phyloP scores from a whole-genome alignment of 345 rosid species.

The Syzygium oleosum region DNA sequence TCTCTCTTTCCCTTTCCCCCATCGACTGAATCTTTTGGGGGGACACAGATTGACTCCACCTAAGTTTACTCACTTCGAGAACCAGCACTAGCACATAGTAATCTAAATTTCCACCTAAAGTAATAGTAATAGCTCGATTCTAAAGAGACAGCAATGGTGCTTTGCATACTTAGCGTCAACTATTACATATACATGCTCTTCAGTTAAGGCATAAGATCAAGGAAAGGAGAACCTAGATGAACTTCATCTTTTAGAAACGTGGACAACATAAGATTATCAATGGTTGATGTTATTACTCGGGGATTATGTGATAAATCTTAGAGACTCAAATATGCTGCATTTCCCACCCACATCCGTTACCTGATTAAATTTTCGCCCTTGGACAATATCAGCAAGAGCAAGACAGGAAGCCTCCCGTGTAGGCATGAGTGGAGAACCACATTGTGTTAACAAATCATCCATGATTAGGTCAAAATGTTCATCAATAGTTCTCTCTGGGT shows the following conservation, averaged over 20 bases:
- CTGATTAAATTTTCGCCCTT: constrained; percentile 77
- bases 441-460: constrained; percentile 64
- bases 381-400: constrained; percentile 89
- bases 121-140: neutral
- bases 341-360: constrained; percentile 11
- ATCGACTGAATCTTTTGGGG: neutral
- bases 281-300: neutral
- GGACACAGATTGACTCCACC: neutral
- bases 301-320: neutral
- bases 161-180: accelerated
- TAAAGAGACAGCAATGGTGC: accelerated
- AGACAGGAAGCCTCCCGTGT: constrained; percentile 93
- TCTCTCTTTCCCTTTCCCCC: neutral
- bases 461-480: constrained; percentile 68
- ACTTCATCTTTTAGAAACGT: neutral
- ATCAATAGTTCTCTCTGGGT: constrained; percentile 71
- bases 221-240: neutral
- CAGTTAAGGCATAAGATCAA: neutral
- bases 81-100: neutral
- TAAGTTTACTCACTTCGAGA: neutral
- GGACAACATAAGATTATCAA: neutral
- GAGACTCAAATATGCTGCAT: neutral
- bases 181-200: neutral
- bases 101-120: neutral
- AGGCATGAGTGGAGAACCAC: constrained; percentile 83